Percentiles rank a stretch among this genome's conserved stretches.
Evolutionary conservation across 2,329 filamentous ascomycete genomes (phyloP).

Genomic region (Pseudovirgaria hyperparasitica): DNA sequence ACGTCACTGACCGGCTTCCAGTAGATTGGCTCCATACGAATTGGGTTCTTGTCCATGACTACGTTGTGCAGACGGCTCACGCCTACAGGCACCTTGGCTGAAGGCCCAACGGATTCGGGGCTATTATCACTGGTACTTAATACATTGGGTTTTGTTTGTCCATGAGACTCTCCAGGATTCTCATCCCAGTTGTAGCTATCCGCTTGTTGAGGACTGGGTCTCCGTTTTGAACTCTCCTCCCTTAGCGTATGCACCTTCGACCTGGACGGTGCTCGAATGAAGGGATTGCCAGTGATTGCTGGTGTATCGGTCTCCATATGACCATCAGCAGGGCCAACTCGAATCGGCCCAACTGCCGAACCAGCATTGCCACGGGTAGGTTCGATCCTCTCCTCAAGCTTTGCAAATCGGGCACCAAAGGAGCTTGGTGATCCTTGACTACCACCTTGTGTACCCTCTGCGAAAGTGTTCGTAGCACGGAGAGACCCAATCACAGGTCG

Average conservation of each 20-base stretch:
- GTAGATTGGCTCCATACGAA: slow-evolving; percentile 89
- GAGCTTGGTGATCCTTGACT: too few species aligned
- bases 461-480: too few species aligned
- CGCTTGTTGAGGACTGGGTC: slow-evolving; percentile 24
- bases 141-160: slow-evolving; percentile 1
- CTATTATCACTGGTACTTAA: slow-evolving; percentile 7
- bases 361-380: slow-evolving; percentile 6
- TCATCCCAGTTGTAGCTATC: slow-evolving; percentile 40
- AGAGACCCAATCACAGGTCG: too few species aligned
- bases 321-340: background rate
- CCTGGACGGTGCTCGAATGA: slow-evolving; percentile 36
- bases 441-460: too few species aligned
- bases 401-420: slow-evolving; percentile 9
- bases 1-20: slow-evolving; percentile 92
- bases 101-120: slow-evolving; percentile 19
- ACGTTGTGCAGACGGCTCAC: slow-evolving; percentile 85
- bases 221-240: slow-evolving; percentile 13
- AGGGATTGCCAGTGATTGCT: slow-evolving; percentile 36
- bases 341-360: background rate
- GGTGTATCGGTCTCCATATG: slow-evolving; percentile 3
- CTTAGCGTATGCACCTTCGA: slow-evolving; percentile 17
- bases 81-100: slow-evolving; percentile 64
- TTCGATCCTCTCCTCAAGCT: slow-evolving; percentile 14
- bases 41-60: slow-evolving; percentile 49
- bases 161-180: slow-evolving; percentile 9